Conservation (phyloP, 1,284 basidiomycete genomes). For the Austroboletus sp. region DNA sequence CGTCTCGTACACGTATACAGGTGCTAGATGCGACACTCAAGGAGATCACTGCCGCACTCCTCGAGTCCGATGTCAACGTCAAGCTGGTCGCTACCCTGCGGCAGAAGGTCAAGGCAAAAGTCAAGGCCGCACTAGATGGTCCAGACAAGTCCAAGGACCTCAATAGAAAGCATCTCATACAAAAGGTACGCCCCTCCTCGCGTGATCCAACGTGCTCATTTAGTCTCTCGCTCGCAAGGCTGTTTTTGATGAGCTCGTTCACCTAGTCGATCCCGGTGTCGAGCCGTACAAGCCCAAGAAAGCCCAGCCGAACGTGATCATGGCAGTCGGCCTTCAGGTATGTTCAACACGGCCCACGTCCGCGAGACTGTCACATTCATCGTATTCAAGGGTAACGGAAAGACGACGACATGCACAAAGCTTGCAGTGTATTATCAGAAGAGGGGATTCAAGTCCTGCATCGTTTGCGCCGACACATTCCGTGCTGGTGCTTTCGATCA, state of each 20-base stretch:
- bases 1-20: constrained; percentile 48
- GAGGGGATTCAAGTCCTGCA: constrained; percentile 94
- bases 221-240: constrained; percentile 49
- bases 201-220: not conserved
- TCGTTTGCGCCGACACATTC: constrained; percentile 99
- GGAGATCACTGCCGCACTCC: constrained; percentile 87
- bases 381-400: constrained; percentile 80
- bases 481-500: constrained; percentile 99
- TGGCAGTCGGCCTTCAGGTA: constrained; percentile 94
- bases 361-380: constrained; percentile 5
- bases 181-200: constrained; percentile 55
- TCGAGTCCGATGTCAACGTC: constrained; percentile 98
- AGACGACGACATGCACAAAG: constrained; percentile 97
- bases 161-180: constrained; percentile 80
- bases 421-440: constrained; percentile 96
- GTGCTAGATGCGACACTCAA: constrained; percentile 92
- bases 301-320: constrained; percentile 90
- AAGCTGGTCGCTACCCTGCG: constrained; percentile 86
- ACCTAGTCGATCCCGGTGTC: constrained; percentile 88
- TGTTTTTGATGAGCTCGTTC: constrained; percentile 94
- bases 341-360: constrained; percentile 18
- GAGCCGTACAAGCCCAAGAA: constrained; percentile 96
- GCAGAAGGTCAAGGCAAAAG: constrained; percentile 84
- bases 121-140: constrained; percentile 68
- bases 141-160: constrained; percentile 71